A percentile compares a stretch with the other conserved stretches of the same genome.
Evolutionary conservation across 2,329 filamentous ascomycete species (phyloP).

Genomic region (Penicillium glabrum): DNA sequence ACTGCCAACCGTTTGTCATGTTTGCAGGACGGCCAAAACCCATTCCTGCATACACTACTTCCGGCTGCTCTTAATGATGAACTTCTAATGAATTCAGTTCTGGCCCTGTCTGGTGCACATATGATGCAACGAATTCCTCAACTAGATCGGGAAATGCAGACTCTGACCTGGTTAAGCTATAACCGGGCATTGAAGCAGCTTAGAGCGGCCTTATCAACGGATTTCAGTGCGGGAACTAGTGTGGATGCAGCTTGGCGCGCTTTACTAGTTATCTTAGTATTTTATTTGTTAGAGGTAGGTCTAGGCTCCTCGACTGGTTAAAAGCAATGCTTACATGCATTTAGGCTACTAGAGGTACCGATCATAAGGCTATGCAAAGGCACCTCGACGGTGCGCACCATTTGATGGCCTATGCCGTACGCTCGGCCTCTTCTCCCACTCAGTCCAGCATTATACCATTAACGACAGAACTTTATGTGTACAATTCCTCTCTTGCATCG

Average conservation of each 20-base stretch:
- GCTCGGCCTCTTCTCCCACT: background rate
- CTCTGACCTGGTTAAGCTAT: constrained; percentile 13
- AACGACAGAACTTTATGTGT: constrained; percentile 12
- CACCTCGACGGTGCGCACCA: constrained; percentile 16
- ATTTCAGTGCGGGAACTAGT: background rate
- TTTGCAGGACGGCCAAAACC: constrained; percentile 15
- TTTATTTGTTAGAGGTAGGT: constrained; percentile 13
- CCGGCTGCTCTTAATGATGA: constrained; percentile 14
- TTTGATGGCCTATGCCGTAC: constrained; percentile 12
- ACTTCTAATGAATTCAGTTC: constrained; percentile 15
- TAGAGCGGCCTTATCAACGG: constrained; percentile 7
- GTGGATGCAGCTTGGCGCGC: constrained; percentile 10
- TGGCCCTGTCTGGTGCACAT: constrained; percentile 13
- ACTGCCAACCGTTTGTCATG: constrained; percentile 18
- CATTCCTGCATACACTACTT: constrained; percentile 16
- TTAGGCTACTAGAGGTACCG: constrained; percentile 15
- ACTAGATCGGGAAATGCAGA: constrained; percentile 5
- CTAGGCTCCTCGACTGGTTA: background rate
- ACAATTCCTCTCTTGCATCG: constrained; percentile 15
- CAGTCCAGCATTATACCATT: constrained; percentile 10
- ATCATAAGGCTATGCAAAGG: constrained; percentile 14
- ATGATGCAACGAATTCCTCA: constrained; percentile 14
- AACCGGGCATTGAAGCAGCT: constrained; percentile 12
- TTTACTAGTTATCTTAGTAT: constrained; percentile 12
- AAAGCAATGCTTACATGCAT: background rate